Evolutionary conservation across 2,329 filamentous ascomycete genomes (phyloP).

Genomic region (Verticillium nonalfalfae): DNA sequence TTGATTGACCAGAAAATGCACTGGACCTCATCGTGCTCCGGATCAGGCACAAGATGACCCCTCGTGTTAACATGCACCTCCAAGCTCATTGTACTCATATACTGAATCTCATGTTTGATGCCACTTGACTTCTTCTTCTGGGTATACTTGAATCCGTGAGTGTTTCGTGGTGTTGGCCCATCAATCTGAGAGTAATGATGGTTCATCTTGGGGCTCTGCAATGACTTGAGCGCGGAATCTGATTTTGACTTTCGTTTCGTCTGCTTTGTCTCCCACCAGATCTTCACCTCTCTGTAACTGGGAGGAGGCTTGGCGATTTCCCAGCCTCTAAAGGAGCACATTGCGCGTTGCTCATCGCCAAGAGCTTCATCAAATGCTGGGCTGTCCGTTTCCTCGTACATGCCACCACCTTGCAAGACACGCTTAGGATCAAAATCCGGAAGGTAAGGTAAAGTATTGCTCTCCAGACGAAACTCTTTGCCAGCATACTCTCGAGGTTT

Average conservation of each 20-base stretch:
- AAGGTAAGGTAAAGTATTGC: conserved; percentile 71
- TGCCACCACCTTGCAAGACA: conserved; percentile 45
- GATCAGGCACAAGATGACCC: conserved; percentile 75
- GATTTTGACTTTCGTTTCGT: conserved; percentile 10
- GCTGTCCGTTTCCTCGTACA: conserved; percentile 36
- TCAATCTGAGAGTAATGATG: conserved; percentile 75
- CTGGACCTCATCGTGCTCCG: conserved; percentile 80
- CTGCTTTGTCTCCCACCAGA: conserved; percentile 49
- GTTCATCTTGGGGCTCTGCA: conserved; percentile 8
- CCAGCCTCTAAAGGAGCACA: conserved; percentile 66
- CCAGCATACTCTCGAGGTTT: conserved; percentile 79
- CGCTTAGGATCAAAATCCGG: conserved; percentile 68
- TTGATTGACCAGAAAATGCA: conserved; percentile 89
- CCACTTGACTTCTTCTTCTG: conserved; percentile 69
- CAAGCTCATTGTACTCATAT: conserved; percentile 95
- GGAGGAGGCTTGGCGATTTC: conserved; percentile 69
- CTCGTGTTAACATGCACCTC: conserved; percentile 89
- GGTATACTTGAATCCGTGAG: conserved; percentile 78
- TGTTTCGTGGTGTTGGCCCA: conserved; percentile 76
- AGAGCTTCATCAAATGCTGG: conserved; percentile 48
- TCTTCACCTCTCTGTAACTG: conserved; percentile 58
- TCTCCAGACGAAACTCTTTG: conserved; percentile 72
- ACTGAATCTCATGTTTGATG: conserved; percentile 77
- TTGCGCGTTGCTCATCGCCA: conserved; percentile 9
- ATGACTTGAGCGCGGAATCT: not conserved